These are phyloP conservation scores for Alternaria hordeiaustralica DNA, from an alignment of 2,329 filamentous ascomycete species.

Conservation along the genomic window DNA sequence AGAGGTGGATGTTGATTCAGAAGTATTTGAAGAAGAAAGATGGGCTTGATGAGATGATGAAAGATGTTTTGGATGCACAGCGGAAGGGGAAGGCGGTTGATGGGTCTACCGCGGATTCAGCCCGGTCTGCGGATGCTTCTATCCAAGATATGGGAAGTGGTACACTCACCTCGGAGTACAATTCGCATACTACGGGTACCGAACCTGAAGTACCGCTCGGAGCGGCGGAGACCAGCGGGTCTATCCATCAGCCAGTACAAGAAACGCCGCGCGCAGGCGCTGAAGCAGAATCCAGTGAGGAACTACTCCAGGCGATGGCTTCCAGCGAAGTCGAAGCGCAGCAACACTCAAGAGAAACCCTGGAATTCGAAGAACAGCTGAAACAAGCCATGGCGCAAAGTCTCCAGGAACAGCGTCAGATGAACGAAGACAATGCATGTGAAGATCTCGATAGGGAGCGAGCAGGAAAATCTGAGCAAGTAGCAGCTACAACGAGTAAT, in stretches of 20 bases:
- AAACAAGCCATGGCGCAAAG: background rate
- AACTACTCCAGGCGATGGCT: constrained; percentile 22
- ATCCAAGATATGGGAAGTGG: background rate
- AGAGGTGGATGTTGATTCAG: constrained; percentile 18
- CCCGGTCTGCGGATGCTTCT: background rate
- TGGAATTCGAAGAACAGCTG: background rate
- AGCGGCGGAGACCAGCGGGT: background rate
- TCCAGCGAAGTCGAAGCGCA: constrained; percentile 16
- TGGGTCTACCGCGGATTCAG: background rate
- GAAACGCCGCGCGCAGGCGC: background rate
- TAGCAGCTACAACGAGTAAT: background rate
- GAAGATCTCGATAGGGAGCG: background rate
- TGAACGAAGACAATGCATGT: background rate
- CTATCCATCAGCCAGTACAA: background rate
- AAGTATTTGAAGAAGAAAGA: constrained; percentile 16
- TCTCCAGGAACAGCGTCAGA: background rate
- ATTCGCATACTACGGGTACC: background rate
- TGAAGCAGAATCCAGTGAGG: background rate
- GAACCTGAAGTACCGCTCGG: background rate
- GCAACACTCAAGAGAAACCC: background rate
- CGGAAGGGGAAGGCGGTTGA: background rate
- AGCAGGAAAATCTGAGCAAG: background rate
- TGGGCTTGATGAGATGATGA: constrained; percentile 21
- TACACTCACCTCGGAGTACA: background rate
- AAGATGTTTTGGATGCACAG: constrained; percentile 15